These are phyloP conservation scores for Yamadazyma mexicana DNA, from an alignment of 1,139 yeast species.

Conservation along the genomic window DNA sequence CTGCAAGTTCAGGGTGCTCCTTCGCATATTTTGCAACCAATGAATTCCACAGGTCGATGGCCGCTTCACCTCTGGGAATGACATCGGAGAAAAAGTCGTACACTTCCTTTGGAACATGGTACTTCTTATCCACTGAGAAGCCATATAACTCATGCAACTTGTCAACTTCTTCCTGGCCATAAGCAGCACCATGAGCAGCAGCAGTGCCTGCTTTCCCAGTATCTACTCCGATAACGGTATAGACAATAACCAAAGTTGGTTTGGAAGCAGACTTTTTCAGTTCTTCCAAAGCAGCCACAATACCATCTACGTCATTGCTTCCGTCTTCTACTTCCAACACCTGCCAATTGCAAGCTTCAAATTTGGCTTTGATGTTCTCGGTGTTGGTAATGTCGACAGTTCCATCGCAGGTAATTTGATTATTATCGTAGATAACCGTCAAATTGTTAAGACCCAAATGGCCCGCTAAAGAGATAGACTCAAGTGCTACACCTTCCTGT, in stretches of 20 bases:
- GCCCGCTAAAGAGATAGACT: conserved; percentile 37
- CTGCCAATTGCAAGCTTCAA: conserved; percentile 30
- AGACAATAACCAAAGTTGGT: conserved; percentile 31
- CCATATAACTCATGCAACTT: conserved; percentile 19
- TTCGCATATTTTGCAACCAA: conserved; percentile 15
- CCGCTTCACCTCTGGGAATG: conserved; percentile 17
- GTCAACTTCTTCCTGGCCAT: conserved; percentile 24
- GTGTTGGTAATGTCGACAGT: conserved; percentile 28
- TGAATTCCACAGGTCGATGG: conserved; percentile 17
- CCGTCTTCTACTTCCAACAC: conserved; percentile 27
- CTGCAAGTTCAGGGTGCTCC: conserved; percentile 21
- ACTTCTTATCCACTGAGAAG: conserved; percentile 17
- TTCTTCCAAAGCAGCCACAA: conserved; percentile 23
- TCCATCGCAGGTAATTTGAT: conserved; percentile 36
- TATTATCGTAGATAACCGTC: conserved; percentile 34
- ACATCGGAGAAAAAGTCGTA: conserved; percentile 21
- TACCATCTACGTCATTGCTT: conserved; percentile 20
- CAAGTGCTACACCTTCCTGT: conserved; percentile 38
- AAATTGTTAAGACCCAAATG: conserved; percentile 32
- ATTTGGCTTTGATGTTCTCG: conserved; percentile 29
- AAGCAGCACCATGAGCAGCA: conserved; percentile 29
- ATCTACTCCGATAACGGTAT: conserved; percentile 31
- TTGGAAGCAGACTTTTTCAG: conserved; percentile 22
- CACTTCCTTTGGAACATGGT: conserved; percentile 20
- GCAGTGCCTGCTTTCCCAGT: conserved; percentile 25